phyloP scores from a whole-genome alignment of 1,284 basidiomycete genomes.

The Volvariella surrecta region DNA sequence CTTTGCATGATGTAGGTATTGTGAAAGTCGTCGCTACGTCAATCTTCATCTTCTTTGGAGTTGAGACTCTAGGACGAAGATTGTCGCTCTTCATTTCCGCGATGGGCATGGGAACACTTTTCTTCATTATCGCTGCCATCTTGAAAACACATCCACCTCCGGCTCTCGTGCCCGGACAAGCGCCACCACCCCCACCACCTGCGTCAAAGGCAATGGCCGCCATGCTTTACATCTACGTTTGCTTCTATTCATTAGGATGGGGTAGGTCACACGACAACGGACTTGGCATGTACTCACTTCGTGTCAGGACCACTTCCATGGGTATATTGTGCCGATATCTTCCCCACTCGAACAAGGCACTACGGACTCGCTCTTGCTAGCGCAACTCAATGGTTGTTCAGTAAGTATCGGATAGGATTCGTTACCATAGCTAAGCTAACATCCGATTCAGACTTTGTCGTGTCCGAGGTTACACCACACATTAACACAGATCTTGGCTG shows the following conservation, averaged over 20 bases:
- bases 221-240: constrained; percentile 69
- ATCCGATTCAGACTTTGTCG: constrained; percentile 58
- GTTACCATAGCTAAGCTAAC: no score
- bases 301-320: constrained; percentile 42
- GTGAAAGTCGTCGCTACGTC: constrained; percentile 66
- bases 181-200: constrained; percentile 26
- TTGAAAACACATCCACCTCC: constrained; percentile 66
- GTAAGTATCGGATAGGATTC: constrained; percentile 38
- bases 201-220: constrained; percentile 66
- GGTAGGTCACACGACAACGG: constrained; percentile 16
- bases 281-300: background rate
- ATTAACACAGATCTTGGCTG: constrained; percentile 53
- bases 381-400: constrained; percentile 75
- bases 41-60: constrained; percentile 39
- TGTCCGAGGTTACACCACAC: constrained; percentile 64
- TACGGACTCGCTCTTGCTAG: constrained; percentile 68
- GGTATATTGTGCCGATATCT: constrained; percentile 77
- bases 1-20: constrained; percentile 23
- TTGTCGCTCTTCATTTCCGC: constrained; percentile 65
- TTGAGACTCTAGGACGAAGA: constrained; percentile 70
- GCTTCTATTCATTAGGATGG: constrained; percentile 70
- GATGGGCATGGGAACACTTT: constrained; percentile 73
- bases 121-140: constrained; percentile 72
- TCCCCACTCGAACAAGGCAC: constrained; percentile 74
- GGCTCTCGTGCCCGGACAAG: constrained; percentile 17